Conservation (phyloP, 139 green algal genomes). For the Tetradesmus obliquus region DNA sequence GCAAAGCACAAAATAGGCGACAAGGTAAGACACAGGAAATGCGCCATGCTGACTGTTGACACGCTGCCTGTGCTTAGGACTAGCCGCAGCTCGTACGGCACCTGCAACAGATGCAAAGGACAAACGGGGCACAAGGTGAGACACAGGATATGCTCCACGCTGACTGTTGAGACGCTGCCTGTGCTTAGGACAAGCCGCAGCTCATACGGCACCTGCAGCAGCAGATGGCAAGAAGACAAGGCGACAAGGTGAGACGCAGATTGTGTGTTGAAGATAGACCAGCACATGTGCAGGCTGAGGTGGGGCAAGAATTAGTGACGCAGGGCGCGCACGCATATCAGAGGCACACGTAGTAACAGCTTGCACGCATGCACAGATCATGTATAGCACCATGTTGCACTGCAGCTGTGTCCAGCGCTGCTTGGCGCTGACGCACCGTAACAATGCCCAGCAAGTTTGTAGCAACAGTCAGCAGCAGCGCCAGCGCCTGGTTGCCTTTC, state of each 20-base stretch:
- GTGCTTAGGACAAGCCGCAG: too few species aligned
- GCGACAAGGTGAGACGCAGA: too few species aligned
- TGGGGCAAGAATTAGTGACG: not conserved
- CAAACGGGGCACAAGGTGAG: not conserved
- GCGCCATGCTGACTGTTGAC: not conserved
- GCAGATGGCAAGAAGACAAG: not conserved
- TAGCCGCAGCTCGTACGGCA: conserved; percentile 55
- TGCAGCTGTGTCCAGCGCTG: too few species aligned
- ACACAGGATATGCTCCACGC: conserved; percentile 65
- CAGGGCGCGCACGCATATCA: too few species aligned
- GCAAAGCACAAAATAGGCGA: too few species aligned
- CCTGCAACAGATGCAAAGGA: not conserved
- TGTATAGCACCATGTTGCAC: too few species aligned
- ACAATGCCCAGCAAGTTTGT: conserved; percentile 85
- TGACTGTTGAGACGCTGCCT: not conserved
- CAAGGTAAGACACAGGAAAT: too few species aligned
- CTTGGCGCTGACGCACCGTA: conserved; percentile 58
- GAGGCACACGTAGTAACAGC: too few species aligned
- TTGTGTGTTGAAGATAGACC: conserved; percentile 63
- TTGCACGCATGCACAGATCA: too few species aligned
- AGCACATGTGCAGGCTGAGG: not conserved
- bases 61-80: conserved; percentile 46
- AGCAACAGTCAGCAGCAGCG: conserved; percentile 80
- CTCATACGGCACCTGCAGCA: not conserved
- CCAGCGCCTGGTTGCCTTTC: conserved; percentile 66